Evolutionary conservation across 2,329 filamentous ascomycete species (phyloP).

Genomic region (Thermothelomyces thermophilus): DNA sequence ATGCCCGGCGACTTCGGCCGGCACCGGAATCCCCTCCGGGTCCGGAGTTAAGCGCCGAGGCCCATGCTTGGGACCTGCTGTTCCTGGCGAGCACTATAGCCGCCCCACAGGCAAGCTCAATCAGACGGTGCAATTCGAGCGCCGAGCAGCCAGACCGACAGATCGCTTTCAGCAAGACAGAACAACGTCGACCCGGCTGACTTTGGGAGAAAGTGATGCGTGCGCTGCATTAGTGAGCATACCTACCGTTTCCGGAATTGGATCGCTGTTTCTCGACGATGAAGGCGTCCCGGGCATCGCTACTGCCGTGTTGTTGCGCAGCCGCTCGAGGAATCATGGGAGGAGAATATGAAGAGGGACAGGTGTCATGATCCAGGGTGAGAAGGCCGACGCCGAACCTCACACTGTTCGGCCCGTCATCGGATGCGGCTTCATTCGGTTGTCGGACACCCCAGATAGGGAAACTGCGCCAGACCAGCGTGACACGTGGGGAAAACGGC

Average conservation of each 20-base stretch:
- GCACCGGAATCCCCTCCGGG: conserved; percentile 4
- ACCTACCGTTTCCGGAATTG: too few species aligned
- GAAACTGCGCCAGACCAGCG: background rate
- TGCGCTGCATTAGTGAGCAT: too few species aligned
- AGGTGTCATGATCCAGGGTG: background rate
- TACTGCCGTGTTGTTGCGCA: too few species aligned
- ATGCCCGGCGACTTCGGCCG: background rate
- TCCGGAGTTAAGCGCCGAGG: conserved; percentile 4
- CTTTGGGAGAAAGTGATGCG: too few species aligned
- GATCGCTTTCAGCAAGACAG: too few species aligned
- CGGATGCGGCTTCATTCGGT: conserved; percentile 5
- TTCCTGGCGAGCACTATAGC: background rate
- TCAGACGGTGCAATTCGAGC: conserved; percentile 17
- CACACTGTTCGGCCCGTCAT: conserved; percentile 10
- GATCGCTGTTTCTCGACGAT: too few species aligned
- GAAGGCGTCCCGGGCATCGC: too few species aligned
- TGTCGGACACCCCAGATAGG: too few species aligned
- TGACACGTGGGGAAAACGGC: conserved; percentile 4
- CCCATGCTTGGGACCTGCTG: conserved; percentile 1
- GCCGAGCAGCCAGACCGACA: conserved; percentile 10
- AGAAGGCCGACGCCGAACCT: background rate
- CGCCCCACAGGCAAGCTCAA: background rate
- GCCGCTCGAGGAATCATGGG: too few species aligned
- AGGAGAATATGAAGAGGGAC: too few species aligned
- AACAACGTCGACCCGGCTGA: too few species aligned